Base-by-base conservation (phyloP, 1,284 basidiomycete genomes). In the Sporisorium reilianum region DNA sequence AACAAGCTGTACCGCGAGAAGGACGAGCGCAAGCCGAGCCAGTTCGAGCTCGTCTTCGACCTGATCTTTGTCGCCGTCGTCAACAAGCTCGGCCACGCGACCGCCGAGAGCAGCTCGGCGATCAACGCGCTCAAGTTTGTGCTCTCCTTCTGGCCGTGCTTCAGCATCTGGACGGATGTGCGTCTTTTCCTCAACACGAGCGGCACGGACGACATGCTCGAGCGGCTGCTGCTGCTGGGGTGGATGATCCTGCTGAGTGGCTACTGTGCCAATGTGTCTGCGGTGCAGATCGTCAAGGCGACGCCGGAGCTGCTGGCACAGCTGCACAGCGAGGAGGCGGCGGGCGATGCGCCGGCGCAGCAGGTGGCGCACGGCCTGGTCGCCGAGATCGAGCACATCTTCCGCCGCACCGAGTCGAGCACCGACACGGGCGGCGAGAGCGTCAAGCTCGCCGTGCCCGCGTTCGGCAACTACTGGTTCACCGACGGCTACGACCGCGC, bases 11-110 rank as follows among this genome's bases (percentile, higher is more conserved):
- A 79, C 53, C 68, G 80, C 30, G 84, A 85, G 48, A 69, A 64
- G 22, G 76, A 76, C 61, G 80, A 82, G 45, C 72, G 84, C 12
- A 69, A 79, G 26, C 76, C 83, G 1, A 73, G 70, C 11, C 79
- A 82, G 26, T 82, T 83, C 52, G 84, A 85, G 55, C 79, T 85
- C 18, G 84, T 85, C 38, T 85, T 84, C 32, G 84, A 85, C 55
- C 69, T 83, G 22, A 77, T 80, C 65, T 78, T 84, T 45, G 80
- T 81, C 49, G 71, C 71, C 14, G 71, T 74, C 2, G 71, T 74
- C 28, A 74, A 74, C 36, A 80, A 79, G 16, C 64, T 82, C n/a
- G 75, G 78, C 11, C 80, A 82, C 38, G 50, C 73, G 0, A 66
- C 81, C 0, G 79, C 81, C 2, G 80, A 83, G 32, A 75, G 75